Conservation (phyloP, 305 asterid species). For the Fraxinus ornus region DNA sequence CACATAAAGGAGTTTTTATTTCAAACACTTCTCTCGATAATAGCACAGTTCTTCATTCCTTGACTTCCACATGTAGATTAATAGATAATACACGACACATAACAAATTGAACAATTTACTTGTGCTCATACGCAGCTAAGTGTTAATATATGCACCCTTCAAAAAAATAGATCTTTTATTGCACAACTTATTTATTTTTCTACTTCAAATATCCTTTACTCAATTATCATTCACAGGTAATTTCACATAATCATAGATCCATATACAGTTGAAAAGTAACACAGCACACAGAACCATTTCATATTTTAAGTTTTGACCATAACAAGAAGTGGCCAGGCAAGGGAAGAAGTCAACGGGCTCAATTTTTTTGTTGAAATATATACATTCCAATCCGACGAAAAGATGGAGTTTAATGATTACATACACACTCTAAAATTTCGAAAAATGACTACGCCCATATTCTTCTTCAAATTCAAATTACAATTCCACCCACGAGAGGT, state of each 20-base stretch:
- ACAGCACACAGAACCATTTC: not conserved
- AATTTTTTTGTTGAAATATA: not conserved
- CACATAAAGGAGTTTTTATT: not conserved
- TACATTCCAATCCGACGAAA: not conserved
- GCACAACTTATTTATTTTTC: not conserved
- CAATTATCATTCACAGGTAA: not conserved
- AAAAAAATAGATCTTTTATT: not conserved
- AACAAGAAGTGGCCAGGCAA: not conserved
- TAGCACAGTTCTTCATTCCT: not conserved
- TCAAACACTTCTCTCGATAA: not conserved
- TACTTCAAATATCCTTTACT: not conserved
- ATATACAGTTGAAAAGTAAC: not conserved
- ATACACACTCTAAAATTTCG: not conserved
- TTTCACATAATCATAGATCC: not conserved
- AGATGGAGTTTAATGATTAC: not conserved
- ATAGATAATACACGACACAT: not conserved
- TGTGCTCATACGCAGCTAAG: not conserved
- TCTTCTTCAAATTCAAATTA: not conserved
- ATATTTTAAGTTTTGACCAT: not conserved
- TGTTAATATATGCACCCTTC: not conserved
- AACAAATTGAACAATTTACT: not conserved
- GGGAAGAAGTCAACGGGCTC: not conserved
- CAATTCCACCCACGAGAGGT: not conserved
- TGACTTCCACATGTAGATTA: not conserved
- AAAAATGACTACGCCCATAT: not conserved